These are phyloP conservation scores for Prunella vulgaris DNA, from an alignment of 257 asterid genomes.

Conservation along the genomic window DNA sequence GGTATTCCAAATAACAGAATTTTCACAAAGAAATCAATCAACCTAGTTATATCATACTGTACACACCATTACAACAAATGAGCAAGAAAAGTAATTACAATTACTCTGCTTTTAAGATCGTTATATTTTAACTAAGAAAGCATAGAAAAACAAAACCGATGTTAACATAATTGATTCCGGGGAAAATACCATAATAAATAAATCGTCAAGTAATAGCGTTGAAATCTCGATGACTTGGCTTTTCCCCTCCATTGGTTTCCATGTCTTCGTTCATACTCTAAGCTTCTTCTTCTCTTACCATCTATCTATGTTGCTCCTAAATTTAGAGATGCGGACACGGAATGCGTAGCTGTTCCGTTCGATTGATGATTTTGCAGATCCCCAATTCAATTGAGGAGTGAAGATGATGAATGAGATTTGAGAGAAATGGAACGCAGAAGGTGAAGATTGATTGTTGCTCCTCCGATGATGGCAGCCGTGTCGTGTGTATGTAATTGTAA, in stretches of 20 bases:
- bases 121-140: background rate
- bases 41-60: background rate
- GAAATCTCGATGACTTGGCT: slow-evolving; percentile 39
- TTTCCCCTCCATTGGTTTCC: slow-evolving; percentile 46
- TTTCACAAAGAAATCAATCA: background rate
- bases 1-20: background rate
- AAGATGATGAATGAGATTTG: too few relatives aligned
- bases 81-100: too few relatives aligned
- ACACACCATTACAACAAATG: too few relatives aligned
- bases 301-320: too few relatives aligned
- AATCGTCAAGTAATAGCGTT: slow-evolving; percentile 63
- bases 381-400: too few relatives aligned
- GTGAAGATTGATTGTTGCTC: too few relatives aligned
- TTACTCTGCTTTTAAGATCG: background rate
- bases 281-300: slow-evolving; percentile 41
- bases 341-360: too few relatives aligned
- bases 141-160: background rate
- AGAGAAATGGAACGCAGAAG: too few relatives aligned
- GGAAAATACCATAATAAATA: slow-evolving; percentile 53
- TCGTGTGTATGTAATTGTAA: too few relatives aligned
- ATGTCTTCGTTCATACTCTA: slow-evolving; percentile 48
- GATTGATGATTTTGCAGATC: too few relatives aligned
- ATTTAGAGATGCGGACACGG: too few relatives aligned
- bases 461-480: too few relatives aligned
- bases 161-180: background rate